Conservation (phyloP, 495 filamentous ascomycete species). For the Pyrenula massariospora region DNA sequence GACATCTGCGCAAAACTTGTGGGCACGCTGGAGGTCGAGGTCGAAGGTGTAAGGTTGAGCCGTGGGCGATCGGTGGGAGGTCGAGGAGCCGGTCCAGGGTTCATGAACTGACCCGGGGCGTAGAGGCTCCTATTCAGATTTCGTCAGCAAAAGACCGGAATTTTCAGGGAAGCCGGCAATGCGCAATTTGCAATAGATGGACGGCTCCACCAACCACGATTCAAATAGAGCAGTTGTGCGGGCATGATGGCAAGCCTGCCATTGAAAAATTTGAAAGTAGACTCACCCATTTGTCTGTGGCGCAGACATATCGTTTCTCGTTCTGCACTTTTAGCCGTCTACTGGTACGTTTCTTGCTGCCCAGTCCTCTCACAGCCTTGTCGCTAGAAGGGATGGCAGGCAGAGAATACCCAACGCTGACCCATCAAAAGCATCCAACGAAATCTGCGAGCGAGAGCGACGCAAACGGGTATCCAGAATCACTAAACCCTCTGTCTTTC, state of each 20-base stretch:
- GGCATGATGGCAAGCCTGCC: neutral
- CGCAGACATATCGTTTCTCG: neutral
- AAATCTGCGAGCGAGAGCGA: neutral
- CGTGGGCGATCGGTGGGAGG: conserved; percentile 78
- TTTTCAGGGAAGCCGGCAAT: neutral
- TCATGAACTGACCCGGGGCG: conserved; percentile 75
- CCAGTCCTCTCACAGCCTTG: neutral
- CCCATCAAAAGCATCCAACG: neutral
- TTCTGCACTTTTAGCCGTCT: neutral
- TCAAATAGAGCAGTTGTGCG: neutral
- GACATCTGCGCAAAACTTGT: conserved; percentile 69
- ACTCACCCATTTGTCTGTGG: neutral
- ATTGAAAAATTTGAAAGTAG: neutral
- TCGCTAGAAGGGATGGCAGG: neutral
- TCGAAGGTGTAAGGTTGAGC: conserved; percentile 53
- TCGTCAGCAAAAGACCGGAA: neutral
- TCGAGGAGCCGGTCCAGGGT: conserved; percentile 85
- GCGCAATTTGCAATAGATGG: neutral
- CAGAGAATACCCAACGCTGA: neutral
- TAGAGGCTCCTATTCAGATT: too few species aligned
- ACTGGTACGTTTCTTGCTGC: neutral
- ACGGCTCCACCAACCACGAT: neutral
- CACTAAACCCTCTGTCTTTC: neutral
- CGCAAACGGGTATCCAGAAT: neutral
- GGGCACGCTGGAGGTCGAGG: conserved; percentile 54